Conservation (phyloP, 768 basidiomycete species). For the Agrocybe praecox region DNA sequence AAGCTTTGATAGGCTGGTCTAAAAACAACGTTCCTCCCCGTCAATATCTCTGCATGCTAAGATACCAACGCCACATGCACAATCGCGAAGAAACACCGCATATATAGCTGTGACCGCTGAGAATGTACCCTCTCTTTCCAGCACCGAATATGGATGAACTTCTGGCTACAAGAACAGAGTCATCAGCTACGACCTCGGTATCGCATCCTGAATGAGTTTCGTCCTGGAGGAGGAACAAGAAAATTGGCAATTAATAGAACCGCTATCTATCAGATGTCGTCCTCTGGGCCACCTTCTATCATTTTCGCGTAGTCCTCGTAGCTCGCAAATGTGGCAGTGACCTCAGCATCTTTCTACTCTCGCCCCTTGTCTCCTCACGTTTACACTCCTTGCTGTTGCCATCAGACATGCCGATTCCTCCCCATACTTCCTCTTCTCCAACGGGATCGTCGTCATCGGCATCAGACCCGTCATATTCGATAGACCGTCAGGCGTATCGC, state of each 20-base stretch:
- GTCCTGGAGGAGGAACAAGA: constrained; percentile 10
- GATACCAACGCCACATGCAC: no score
- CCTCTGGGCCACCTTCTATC: constrained; percentile 80
- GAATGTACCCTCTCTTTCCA: no score
- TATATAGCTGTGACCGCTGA: no score
- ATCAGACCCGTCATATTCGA: constrained; percentile 62
- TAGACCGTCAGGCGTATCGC: constrained; percentile 57
- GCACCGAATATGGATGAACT: no score
- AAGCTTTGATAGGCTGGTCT: no score
- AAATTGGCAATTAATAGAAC: not conserved
- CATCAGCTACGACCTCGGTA: constrained; percentile 34
- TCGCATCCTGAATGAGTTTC: constrained; percentile 31
- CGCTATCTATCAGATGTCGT: constrained; percentile 45
- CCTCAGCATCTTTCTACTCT: constrained; percentile 68
- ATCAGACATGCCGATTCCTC: constrained; percentile 38
- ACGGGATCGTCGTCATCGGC: constrained; percentile 39
- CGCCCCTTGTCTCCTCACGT: constrained; percentile 36
- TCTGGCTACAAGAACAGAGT: constrained; percentile 28
- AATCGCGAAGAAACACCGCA: no score
- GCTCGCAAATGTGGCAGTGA: constrained; percentile 82
- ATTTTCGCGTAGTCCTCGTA: constrained; percentile 86
- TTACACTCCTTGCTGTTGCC: constrained; percentile 48
- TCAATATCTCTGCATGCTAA: no score
- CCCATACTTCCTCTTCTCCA: constrained; percentile 58
- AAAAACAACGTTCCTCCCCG: no score